phyloP scores from a whole-genome alignment of 2,329 filamentous ascomycete species.

The Xylariaceae sp. region DNA sequence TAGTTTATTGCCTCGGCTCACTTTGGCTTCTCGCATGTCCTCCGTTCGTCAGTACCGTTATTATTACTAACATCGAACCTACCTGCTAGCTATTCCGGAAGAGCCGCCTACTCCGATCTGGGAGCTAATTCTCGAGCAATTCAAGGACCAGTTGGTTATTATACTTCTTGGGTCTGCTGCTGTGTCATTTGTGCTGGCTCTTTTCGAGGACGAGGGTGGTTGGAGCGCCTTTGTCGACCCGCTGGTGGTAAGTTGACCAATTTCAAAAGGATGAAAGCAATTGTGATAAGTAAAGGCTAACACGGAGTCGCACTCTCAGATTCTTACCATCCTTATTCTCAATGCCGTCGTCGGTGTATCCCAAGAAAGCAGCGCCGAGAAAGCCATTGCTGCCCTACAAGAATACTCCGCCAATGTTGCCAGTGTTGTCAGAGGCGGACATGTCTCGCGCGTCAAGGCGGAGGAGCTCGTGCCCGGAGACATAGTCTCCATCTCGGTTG shows the following conservation, averaged over 20 bases:
- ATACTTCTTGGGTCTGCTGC: slow-evolving; percentile 90
- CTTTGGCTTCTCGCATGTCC: background rate
- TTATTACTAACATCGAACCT: slow-evolving; percentile 12
- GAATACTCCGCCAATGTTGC: slow-evolving; percentile 99
- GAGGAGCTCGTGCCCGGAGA: slow-evolving; percentile 96
- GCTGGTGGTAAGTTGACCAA: slow-evolving; percentile 66
- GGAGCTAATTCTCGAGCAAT: slow-evolving; percentile 96
- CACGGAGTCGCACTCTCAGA: slow-evolving; percentile 51
- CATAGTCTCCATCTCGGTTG: slow-evolving; percentile 80
- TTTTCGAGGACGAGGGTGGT: slow-evolving; percentile 89
- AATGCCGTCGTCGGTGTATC: slow-evolving; percentile 97
- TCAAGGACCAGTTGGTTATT: slow-evolving; percentile 97
- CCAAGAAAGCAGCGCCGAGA: slow-evolving; percentile 97
- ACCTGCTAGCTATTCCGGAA: slow-evolving; percentile 59
- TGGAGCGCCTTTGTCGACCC: slow-evolving; percentile 98
- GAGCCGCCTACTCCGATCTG: slow-evolving; percentile 94
- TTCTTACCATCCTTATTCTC: slow-evolving; percentile 92
- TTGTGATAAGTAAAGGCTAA: slow-evolving; percentile 19
- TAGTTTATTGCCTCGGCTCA: slow-evolving; percentile 1
- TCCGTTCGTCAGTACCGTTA: background rate
- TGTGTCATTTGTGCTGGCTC: slow-evolving; percentile 86
- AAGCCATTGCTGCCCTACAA: slow-evolving; percentile 94
- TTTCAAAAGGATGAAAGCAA: too few relatives aligned
- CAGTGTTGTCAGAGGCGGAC: slow-evolving; percentile 83
- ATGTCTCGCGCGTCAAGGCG: slow-evolving; percentile 80